Conservation (phyloP, 495 filamentous ascomycete species). For the Ramalina peruviana region DNA sequence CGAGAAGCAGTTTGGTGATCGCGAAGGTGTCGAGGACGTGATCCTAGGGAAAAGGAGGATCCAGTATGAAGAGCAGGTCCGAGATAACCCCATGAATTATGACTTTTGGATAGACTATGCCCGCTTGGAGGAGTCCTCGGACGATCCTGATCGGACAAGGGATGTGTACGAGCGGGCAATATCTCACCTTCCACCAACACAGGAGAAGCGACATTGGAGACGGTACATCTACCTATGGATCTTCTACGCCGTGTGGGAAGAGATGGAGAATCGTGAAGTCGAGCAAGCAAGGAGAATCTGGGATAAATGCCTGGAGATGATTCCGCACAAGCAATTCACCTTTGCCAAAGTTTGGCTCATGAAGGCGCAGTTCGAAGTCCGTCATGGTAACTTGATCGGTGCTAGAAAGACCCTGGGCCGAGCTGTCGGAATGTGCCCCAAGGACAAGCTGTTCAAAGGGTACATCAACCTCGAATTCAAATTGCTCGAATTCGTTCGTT, state of each 20-base stretch:
- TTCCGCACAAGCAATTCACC: slow-evolving; percentile 94
- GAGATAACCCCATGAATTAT: slow-evolving; percentile 87
- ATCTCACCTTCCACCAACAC: slow-evolving; percentile 86
- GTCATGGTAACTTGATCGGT: slow-evolving; percentile 62
- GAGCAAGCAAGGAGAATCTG: slow-evolving; percentile 82
- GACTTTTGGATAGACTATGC: slow-evolving; percentile 96
- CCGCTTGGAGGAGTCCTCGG: slow-evolving; percentile 71
- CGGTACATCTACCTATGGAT: slow-evolving; percentile 96
- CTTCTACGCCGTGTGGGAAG: slow-evolving; percentile 93
- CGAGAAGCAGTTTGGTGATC: slow-evolving; percentile 94
- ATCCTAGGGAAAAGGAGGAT: slow-evolving; percentile 85
- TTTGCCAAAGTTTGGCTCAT: slow-evolving; percentile 94
- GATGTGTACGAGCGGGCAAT: slow-evolving; percentile 95
- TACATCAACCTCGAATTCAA: slow-evolving; percentile 87
- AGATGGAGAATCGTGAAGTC: slow-evolving; percentile 65
- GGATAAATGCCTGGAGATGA: slow-evolving; percentile 68
- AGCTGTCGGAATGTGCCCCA: slow-evolving; percentile 88
- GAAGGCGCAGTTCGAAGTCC: slow-evolving; percentile 85
- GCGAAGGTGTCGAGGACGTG: slow-evolving; percentile 88
- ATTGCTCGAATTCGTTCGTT: slow-evolving; percentile 82
- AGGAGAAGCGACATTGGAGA: slow-evolving; percentile 95
- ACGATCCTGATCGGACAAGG: slow-evolving; percentile 65
- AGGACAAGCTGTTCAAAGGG: slow-evolving; percentile 85
- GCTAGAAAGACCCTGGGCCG: slow-evolving; percentile 81
- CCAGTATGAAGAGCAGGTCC: slow-evolving; percentile 87